A percentile compares a stretch with the other conserved stretches of the same genome.
These are phyloP conservation scores for Clarireedia hainanense DNA, from an alignment of 2,329 filamentous ascomycete genomes.

Conservation along the genomic window DNA sequence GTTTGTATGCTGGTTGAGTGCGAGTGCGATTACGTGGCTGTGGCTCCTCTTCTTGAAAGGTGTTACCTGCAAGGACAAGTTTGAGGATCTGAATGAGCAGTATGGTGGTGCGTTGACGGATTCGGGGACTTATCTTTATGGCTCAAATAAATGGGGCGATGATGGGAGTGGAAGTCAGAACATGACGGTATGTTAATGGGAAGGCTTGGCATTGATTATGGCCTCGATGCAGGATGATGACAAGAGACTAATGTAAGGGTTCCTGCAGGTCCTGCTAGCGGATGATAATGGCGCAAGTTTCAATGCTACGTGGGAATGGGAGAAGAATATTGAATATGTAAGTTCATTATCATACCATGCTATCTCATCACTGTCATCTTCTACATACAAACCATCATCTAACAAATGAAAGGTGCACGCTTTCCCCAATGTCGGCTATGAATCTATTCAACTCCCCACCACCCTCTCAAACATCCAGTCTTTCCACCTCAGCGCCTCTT, in stretches of 20 bases:
- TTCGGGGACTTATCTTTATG: neutral
- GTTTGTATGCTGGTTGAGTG: neutral
- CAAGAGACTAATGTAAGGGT: neutral
- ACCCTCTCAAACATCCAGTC: constrained; percentile 6
- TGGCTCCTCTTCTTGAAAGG: neutral
- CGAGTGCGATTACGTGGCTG: neutral
- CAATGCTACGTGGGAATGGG: constrained; percentile 5
- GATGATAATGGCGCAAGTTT: constrained; percentile 7
- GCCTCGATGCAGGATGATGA: neutral
- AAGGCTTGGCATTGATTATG: no score
- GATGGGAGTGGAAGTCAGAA: constrained; percentile 8
- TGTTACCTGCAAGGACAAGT: neutral
- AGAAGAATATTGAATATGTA: constrained; percentile 5
- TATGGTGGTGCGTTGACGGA: constrained; percentile 3
- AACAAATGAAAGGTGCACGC: constrained; percentile 1
- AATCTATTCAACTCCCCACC: constrained; percentile 2
- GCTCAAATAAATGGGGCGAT: constrained; percentile 6
- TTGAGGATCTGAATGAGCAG: neutral
- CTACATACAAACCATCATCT: neutral
- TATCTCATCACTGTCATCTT: neutral
- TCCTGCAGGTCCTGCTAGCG: neutral
- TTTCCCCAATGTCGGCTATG: constrained; percentile 4
- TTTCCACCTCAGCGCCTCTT: constrained; percentile 10
- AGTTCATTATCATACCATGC: neutral
- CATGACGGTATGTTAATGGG: constrained; percentile 2